Conservation (phyloP, 805 yeast species). For the Martiniozyma abietophila region DNA sequence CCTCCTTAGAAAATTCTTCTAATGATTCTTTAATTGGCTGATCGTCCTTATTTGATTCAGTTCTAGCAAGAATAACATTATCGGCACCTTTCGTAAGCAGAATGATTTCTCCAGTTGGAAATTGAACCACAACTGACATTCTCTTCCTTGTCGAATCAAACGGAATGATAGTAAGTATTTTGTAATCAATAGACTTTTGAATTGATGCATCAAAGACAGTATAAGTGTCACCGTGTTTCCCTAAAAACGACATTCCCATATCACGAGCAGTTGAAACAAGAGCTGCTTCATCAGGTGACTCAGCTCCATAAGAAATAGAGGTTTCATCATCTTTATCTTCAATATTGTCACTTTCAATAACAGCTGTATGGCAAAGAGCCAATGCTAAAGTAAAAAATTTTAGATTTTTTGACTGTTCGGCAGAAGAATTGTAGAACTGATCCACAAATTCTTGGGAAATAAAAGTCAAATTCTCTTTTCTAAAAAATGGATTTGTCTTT, state of each 20-base stretch:
- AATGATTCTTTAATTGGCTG: slow-evolving; percentile 47
- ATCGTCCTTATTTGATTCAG: slow-evolving; percentile 22
- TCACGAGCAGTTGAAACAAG: slow-evolving; percentile 70
- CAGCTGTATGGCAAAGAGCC: slow-evolving; percentile 69
- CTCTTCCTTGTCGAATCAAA: slow-evolving; percentile 68
- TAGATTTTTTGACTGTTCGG: slow-evolving; percentile 33
- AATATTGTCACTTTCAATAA: slow-evolving; percentile 23
- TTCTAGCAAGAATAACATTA: slow-evolving; percentile 48
- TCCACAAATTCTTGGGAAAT: slow-evolving; percentile 47
- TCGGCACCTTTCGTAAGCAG: slow-evolving; percentile 70
- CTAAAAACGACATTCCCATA: slow-evolving; percentile 55
- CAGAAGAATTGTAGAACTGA: slow-evolving; percentile 33
- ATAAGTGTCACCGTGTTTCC: slow-evolving; percentile 41
- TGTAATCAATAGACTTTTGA: slow-evolving; percentile 37
- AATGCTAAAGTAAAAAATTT: slow-evolving; percentile 55
- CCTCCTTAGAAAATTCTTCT: slow-evolving; percentile 67
- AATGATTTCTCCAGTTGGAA: slow-evolving; percentile 32
- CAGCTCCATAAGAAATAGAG: slow-evolving; percentile 54
- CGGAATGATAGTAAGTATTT: slow-evolving; percentile 46
- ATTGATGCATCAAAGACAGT: slow-evolving; percentile 29
- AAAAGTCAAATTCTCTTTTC: slow-evolving; percentile 47
- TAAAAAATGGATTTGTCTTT: slow-evolving; percentile 30
- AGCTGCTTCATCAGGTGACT: slow-evolving; percentile 79
- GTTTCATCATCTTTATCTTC: slow-evolving; percentile 27
- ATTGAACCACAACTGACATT: slow-evolving; percentile 62